A percentile compares a stretch with the other conserved stretches of the same genome.
phyloP scores from a whole-genome alignment of 805 yeast genomes.

The Monosporozyma yasuniensis region DNA sequence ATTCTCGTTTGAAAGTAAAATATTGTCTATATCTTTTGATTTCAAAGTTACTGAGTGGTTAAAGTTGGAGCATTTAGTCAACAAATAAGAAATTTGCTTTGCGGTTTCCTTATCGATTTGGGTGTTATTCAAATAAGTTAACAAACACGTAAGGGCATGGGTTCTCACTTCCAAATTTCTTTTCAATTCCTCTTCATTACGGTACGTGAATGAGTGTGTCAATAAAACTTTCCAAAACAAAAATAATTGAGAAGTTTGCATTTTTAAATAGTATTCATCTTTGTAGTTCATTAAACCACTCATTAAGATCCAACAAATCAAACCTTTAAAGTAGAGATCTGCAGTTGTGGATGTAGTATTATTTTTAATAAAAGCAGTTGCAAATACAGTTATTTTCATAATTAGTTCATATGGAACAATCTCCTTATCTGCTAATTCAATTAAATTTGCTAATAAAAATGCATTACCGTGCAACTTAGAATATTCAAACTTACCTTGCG shows the following conservation, averaged over 20 bases:
- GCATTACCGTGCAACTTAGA: constrained; percentile 34
- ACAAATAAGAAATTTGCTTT: constrained; percentile 38
- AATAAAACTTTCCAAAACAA: constrained; percentile 55
- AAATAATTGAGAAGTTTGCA: constrained; percentile 51
- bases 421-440: constrained; percentile 31
- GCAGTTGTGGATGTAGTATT: constrained; percentile 27
- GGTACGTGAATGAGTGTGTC: constrained; percentile 40
- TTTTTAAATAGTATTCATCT: constrained; percentile 43
- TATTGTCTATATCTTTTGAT: constrained; percentile 23
- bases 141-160: constrained; percentile 49
- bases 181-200: constrained; percentile 29
- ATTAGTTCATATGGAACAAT: constrained; percentile 39
- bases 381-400: constrained; percentile 37
- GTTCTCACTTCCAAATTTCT: constrained; percentile 45
- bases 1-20: constrained; percentile 33
- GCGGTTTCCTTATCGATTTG: constrained; percentile 36
- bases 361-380: constrained; percentile 37
- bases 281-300: constrained; percentile 53
- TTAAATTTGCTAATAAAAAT: constrained; percentile 31
- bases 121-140: constrained; percentile 39
- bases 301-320: constrained; percentile 53
- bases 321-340: constrained; percentile 29
- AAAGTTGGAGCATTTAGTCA: constrained; percentile 35
- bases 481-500: constrained; percentile 21
- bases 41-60: constrained; percentile 25